These are phyloP conservation scores for Suhomyces sp. DNA, from an alignment of 805 yeast species.

Conservation along the genomic window DNA sequence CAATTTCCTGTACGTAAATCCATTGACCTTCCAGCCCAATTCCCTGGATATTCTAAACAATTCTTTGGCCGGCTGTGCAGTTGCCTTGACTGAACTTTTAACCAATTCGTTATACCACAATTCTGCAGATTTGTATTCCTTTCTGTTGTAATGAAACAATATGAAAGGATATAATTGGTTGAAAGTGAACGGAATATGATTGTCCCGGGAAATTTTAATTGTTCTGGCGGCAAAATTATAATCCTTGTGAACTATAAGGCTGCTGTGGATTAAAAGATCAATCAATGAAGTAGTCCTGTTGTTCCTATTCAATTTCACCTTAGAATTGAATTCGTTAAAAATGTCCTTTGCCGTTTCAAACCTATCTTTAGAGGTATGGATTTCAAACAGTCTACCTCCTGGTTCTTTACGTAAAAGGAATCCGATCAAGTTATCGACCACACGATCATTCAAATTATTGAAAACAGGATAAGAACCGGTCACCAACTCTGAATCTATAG, in stretches of 20 bases:
- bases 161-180: conserved; percentile 41
- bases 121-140: conserved; percentile 31
- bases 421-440: conserved; percentile 10
- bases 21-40: conserved; percentile 35
- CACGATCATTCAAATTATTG: conserved; percentile 8
- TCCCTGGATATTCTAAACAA: conserved; percentile 35
- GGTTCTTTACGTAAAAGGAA: conserved; percentile 8
- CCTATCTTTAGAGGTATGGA: conserved; percentile 11
- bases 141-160: conserved; percentile 31
- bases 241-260: conserved; percentile 34
- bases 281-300: conserved; percentile 22
- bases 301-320: conserved; percentile 12
- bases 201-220: conserved; percentile 24
- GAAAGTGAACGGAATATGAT: conserved; percentile 35
- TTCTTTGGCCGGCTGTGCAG: conserved; percentile 26
- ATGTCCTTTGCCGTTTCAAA: conserved; percentile 28
- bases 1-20: conserved; percentile 29
- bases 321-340: conserved; percentile 21
- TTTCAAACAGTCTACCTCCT: conserved; percentile 15
- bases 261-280: conserved; percentile 32
- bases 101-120: conserved; percentile 38
- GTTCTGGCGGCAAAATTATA: conserved; percentile 32
- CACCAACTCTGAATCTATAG: background rate
- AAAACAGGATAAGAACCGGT: background rate
- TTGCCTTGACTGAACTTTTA: conserved; percentile 30